Evolutionary conservation across 78 protist species (phyloP), one percentile per base, ranked within the genome.

Genomic region (Emiliania huxleyi): DNA sequence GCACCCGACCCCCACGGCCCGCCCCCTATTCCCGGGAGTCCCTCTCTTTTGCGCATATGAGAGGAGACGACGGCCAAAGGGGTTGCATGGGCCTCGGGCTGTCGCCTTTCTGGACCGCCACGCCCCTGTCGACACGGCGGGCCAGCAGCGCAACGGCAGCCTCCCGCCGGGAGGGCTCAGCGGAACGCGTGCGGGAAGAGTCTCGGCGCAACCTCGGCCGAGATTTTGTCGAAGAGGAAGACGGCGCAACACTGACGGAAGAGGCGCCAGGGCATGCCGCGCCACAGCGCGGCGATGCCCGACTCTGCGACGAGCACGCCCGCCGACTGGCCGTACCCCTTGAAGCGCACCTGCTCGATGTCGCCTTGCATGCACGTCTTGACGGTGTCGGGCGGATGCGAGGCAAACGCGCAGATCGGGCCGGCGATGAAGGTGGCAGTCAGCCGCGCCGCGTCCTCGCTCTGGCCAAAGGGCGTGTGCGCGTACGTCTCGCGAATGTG

Each of bases 361-460:
- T 92, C 94, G 84, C 94, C 94, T 46, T 92, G 94, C 94, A 92
- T 45, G 48, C 94, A 92, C 33, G 94, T 92, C 81, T 92, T 92
- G 89, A 92, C 12, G 44, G 94, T 92, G 40, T 92, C 94, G 33
- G 87, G 75, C 21, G 94, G 94, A 22, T 92, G 94, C 45, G 92
- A 56, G 26, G 37, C 29, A 2, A 69, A 40, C n/a, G 92, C 3
- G 38, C 87, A 29, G 21, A 92, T 19, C 25, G 85, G 85, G 15
- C 85, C 85, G 21, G 85, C 85, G 8, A 77, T 22, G n/a, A 77
- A 21, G 44, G 85, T 21, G 48, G 85, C 85, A 2, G 46, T 2
- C 0, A 77, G 46, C 5, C 85, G 85, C 44, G 85, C 85, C 1
- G 48, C 2, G 29, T 77, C 85, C 4, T 77, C 85, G 11, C 35